Base-by-base conservation (phyloP, 2,329 filamentous ascomycete genomes). In the Calonectria montana region DNA sequence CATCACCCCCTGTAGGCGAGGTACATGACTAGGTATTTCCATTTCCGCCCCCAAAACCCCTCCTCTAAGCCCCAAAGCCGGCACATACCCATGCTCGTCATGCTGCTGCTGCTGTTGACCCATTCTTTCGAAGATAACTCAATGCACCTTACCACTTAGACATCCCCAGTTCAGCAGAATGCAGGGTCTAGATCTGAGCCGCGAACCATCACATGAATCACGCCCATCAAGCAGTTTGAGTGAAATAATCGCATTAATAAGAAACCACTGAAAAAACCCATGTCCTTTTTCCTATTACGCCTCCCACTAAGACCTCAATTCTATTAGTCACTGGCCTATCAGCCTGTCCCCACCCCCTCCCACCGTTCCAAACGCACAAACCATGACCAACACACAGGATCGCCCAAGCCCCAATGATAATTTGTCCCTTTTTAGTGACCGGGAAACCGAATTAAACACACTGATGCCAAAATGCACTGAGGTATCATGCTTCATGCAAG, bases 351-450 rank as follows among this genome's bases (percentile, higher is more conserved):
- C 67, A 53, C 61, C 66, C 66, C 45, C 43, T 53, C 23, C 61
- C 45, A 50, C 53, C 35, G 43, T 37, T 55, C 62, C 66, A 72
- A 65, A 64, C 41, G 29, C 69, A 50, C 59, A 43, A 72, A 62
- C 21, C 55, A 69, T 73, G 70, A 73, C 73, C 71, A 70, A 72
- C 62, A 73, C 62, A 70, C 57, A 73, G 64, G 59, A 75, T 76
- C 72, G 66, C 67, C 70, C 57, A 68, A 74, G 67, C 69, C 69
- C 66, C 72, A 76, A 67, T 55, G 37, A 39, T 37, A 59, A 59
- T 41, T 67, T 64, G 59, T 70, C 53, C 23, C 75, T 76, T 79
- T 78, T 77, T 79, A 69, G 37, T 47, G 72, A 76, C 77, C 76
- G 67, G 66, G 69, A 77, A 75, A 68, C 74, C 73, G 59, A 65